Evolutionary conservation across 768 basidiomycete species (phyloP), one percentile per base, ranked within the genome.

Genomic region (Lenzites betulinus): DNA sequence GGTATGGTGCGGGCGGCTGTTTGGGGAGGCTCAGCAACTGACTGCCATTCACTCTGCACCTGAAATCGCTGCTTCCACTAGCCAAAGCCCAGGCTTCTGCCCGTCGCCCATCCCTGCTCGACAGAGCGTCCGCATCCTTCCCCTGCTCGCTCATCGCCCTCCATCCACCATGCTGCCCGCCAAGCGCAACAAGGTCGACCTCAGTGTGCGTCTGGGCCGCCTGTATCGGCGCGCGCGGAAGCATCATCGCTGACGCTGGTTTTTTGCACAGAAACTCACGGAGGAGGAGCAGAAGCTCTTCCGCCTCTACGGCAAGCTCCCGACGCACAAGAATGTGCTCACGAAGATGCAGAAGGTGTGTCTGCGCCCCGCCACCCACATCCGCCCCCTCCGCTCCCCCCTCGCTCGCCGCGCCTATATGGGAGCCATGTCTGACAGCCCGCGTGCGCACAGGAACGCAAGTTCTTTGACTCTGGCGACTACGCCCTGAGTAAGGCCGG

Each of bases 401-500:
- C 30, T 33, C 30, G 30, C 30, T 11, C 6, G 6, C 30, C 30
- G 30, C 30, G 30, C 30, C 4, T 5, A 4, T 11, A 4, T 11
- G 30, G 30, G 6, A 4, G 6, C 30, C 38, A 11, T 23, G 51
- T 44, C 35, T 57, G 39, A 63, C 54, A 56, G 47, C 62, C 51
- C 63, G 43, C 56, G 38, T 56, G 39, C 62, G 43, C 53, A 38
- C 67, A 98, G 95, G 96, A 99, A 71, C 92, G 97, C 70, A 98
- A 98, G 77, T 99, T 94, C 78, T 99, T 99, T 74, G 97, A 98
- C 77, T 98, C 96, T 57, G 97, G 97, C 59, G 97, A 99, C 74
- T 98, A 98, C 71, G 95, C 95, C 30, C 81, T 99, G 66, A 94
- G 93, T 51, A 98, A 98, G 75, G 97, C 97, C 2, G 91, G 97